These are phyloP conservation scores for Cryptococcus hybrid DNA, from an alignment of 1,284 basidiomycete genomes.

Conservation along the genomic window DNA sequence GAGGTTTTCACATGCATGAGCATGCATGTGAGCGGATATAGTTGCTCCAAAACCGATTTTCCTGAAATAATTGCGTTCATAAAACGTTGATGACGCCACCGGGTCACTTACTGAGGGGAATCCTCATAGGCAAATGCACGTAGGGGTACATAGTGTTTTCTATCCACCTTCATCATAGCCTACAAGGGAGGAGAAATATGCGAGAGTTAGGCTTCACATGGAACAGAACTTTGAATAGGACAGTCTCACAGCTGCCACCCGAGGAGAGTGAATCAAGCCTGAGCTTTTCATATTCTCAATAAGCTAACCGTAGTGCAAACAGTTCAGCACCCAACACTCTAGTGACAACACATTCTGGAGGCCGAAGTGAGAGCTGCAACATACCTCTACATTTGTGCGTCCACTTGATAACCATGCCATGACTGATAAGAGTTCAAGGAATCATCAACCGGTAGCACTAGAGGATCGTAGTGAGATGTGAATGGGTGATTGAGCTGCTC, in stretches of 20 bases:
- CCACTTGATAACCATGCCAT: conserved; percentile 47
- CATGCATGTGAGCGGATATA: conserved; percentile 52
- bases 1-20: conserved; percentile 44
- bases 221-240: no score
- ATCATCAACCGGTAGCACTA: no score
- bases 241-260: conserved; percentile 34
- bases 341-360: neutral
- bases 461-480: no score
- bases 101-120: conserved; percentile 44
- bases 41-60: conserved; percentile 49
- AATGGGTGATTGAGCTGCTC: no score
- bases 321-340: neutral
- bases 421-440: no score
- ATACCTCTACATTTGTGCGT: conserved; percentile 39
- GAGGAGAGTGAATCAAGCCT: conserved; percentile 32
- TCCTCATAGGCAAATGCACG: conserved; percentile 40
- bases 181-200: conserved; percentile 5
- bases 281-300: conserved; percentile 36
- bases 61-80: conserved; percentile 18
- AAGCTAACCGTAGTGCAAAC: conserved; percentile 24
- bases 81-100: neutral
- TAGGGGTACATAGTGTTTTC: conserved; percentile 41
- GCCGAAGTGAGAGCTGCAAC: conserved; percentile 1
- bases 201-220: neutral
- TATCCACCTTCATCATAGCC: conserved; percentile 48